Conservation (phyloP, 148 eudicot genomes). For the Rhododendron mucronatum region DNA sequence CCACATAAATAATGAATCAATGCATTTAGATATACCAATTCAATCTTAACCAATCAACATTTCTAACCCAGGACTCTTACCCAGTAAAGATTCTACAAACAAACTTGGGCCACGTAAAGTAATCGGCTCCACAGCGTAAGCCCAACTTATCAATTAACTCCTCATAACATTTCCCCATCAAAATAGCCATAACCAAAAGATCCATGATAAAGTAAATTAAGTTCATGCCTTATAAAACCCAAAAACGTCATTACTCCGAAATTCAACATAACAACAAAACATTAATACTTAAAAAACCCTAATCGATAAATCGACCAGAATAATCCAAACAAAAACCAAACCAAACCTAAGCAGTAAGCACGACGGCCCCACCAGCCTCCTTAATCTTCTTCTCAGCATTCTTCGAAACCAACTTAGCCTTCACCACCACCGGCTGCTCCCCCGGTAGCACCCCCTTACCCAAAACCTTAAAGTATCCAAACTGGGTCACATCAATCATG, state of each 20-base stretch:
- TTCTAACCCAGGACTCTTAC: background rate
- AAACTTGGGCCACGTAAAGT: background rate
- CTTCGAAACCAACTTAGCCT: slow-evolving; percentile 33
- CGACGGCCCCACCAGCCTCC: slow-evolving; percentile 50
- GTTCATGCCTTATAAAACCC: background rate
- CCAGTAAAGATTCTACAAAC: background rate
- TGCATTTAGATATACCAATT: background rate
- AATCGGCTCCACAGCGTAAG: background rate
- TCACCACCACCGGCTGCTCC: slow-evolving; percentile 23
- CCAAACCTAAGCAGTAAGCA: slow-evolving; percentile 44
- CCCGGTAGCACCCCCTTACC: slow-evolving; percentile 23
- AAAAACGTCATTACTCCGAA: background rate
- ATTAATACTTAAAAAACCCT: background rate
- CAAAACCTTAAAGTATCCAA: slow-evolving; percentile 31
- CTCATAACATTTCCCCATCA: background rate
- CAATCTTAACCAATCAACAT: background rate
- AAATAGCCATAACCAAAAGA: background rate
- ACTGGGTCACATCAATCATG: slow-evolving; percentile 31
- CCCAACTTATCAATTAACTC: background rate
- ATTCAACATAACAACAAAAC: background rate
- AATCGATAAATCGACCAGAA: slow-evolving; percentile 3
- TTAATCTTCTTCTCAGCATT: slow-evolving; percentile 48
- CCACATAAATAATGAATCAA: background rate
- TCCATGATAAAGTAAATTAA: background rate
- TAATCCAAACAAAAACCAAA: background rate